Evolutionary conservation across 225 moss, liverwort and hornwort species (phyloP).

Genomic region (Physcomitrium patens): DNA sequence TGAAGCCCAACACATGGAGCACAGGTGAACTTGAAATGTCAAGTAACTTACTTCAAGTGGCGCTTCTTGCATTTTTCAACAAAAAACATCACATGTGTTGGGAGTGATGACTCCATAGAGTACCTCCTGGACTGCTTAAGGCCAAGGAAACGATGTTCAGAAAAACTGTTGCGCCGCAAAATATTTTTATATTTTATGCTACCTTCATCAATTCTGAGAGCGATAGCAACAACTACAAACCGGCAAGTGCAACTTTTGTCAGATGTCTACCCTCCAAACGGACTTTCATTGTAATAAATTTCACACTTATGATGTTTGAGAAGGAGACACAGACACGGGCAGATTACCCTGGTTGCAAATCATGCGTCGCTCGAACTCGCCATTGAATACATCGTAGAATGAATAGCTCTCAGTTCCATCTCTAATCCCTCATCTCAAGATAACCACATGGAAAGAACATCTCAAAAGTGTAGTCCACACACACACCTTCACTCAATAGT

Average conservation of each 20-base stretch:
- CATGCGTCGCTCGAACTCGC: conserved; percentile 11
- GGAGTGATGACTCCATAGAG: too few species aligned
- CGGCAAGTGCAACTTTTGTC: too few species aligned
- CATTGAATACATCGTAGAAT: conserved; percentile 40
- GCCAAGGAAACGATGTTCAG: too few species aligned
- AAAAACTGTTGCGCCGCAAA: too few species aligned
- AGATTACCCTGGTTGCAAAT: conserved; percentile 55
- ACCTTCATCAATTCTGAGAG: too few species aligned
- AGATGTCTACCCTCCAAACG: too few species aligned
- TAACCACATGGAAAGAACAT: conserved; percentile 60
- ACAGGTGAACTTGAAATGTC: neutral
- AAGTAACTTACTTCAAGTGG: neutral
- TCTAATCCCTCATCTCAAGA: conserved; percentile 55
- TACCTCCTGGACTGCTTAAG: too few species aligned
- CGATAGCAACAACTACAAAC: too few species aligned
- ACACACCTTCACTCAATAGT: neutral
- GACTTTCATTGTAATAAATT: too few species aligned
- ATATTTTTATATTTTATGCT: too few species aligned
- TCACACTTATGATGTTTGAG: neutral
- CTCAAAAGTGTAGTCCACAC: neutral
- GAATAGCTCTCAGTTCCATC: conserved; percentile 63
- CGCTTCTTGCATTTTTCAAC: neutral
- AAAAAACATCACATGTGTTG: too few species aligned
- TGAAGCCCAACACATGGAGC: neutral
- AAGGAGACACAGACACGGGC: neutral